A percentile compares a stretch with the other conserved stretches of the same genome.
Evolutionary conservation across 345 rosid species (phyloP).

Genomic region (Arabidopsis suecica): DNA sequence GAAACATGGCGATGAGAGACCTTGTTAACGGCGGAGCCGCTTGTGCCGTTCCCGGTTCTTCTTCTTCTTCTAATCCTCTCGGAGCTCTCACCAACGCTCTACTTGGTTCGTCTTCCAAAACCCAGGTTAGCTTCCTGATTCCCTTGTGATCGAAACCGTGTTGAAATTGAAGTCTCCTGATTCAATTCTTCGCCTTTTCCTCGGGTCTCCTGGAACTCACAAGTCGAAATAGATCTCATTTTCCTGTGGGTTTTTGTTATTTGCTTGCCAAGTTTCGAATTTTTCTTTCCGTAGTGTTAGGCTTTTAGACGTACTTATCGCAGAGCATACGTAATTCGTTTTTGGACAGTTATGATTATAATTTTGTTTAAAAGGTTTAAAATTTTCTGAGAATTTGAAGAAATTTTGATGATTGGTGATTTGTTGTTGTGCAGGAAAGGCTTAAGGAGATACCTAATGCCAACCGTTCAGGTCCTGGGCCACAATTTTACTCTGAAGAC

Average conservation of each 20-base stretch:
- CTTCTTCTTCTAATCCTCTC: slow-evolving; percentile 89
- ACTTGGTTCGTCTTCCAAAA: slow-evolving; percentile 88
- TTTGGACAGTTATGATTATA: no score
- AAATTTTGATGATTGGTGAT: slow-evolving; percentile 14
- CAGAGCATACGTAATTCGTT: no score
- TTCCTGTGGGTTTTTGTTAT: neutral
- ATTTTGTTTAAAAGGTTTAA: neutral
- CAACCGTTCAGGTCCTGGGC: slow-evolving; percentile 51
- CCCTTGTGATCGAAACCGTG: neutral
- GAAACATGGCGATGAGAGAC: slow-evolving; percentile 95
- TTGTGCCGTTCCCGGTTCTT: slow-evolving; percentile 91
- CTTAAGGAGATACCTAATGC: slow-evolving; percentile 81
- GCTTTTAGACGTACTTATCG: no score
- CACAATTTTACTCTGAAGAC: slow-evolving; percentile 56
- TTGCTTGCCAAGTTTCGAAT: no score
- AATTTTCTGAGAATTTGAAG: neutral
- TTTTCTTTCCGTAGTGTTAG: no score
- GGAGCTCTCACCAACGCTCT: slow-evolving; percentile 95
- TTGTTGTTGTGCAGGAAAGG: slow-evolving; percentile 67
- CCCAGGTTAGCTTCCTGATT: slow-evolving; percentile 59
- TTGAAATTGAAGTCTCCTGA: neutral
- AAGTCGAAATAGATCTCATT: slow-evolving; percentile 8
- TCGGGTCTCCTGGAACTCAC: neutral
- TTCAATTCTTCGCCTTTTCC: neutral
- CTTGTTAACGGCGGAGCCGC: slow-evolving; percentile 95